Evolutionary conservation across 495 filamentous ascomycete species (phyloP).

Genomic region (Aspergillus haitiensis): DNA sequence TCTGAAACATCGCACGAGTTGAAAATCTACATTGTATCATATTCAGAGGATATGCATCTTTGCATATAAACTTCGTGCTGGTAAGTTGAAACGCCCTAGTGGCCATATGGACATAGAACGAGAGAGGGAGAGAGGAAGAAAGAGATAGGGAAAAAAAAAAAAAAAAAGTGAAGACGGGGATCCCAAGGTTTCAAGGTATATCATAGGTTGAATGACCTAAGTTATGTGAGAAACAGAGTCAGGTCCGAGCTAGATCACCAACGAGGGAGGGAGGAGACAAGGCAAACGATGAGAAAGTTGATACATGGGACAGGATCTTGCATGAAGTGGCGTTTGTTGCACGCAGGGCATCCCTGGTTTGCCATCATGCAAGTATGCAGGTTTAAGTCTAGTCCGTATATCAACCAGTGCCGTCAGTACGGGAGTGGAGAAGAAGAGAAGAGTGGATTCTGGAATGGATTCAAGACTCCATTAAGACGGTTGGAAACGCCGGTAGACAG

Average conservation of each 20-base stretch:
- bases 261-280: not conserved
- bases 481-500: constrained; percentile 9
- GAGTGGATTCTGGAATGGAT: constrained; percentile 8
- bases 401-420: not conserved
- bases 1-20: constrained; percentile 5
- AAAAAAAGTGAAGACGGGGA: not conserved
- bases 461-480: constrained; percentile 3
- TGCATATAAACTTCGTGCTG: not conserved
- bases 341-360: constrained; percentile 18
- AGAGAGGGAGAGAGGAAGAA: not conserved
- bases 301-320: constrained; percentile 13
- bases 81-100: constrained; percentile 1
- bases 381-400: not conserved
- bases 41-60: not conserved
- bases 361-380: not conserved
- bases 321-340: constrained; percentile 9
- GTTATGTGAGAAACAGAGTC: not conserved
- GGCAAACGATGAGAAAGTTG: not conserved
- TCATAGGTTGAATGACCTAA: not conserved
- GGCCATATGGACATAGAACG: not conserved
- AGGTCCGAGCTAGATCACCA: not conserved
- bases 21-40: not conserved
- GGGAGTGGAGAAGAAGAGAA: not conserved
- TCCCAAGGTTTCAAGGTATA: too few species aligned
- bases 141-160: not conserved